Evolutionary conservation across 345 rosid species (phyloP).

Genomic region (Passiflora organensis): DNA sequence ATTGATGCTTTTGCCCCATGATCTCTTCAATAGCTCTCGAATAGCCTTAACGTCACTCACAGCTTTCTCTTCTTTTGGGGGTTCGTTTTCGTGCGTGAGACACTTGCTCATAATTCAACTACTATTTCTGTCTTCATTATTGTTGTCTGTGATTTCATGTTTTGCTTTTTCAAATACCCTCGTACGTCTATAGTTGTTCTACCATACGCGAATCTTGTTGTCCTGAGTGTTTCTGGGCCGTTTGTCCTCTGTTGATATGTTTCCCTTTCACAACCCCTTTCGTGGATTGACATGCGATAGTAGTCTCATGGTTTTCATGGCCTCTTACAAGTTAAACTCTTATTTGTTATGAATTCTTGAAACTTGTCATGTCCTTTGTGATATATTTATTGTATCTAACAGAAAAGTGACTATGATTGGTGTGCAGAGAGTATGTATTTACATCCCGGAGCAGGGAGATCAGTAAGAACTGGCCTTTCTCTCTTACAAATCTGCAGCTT

Average conservation of each 20-base stretch:
- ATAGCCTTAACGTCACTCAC: too few species aligned
- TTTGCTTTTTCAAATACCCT: conserved; percentile 11
- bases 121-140: conserved; percentile 14
- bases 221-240: conserved; percentile 21
- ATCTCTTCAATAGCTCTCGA: too few species aligned
- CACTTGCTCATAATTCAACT: too few species aligned
- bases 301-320: conserved; percentile 3
- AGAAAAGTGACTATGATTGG: conserved; percentile 20
- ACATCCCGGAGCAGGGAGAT: conserved; percentile 65
- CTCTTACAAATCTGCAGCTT: conserved; percentile 62
- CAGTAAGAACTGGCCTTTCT: conserved; percentile 89
- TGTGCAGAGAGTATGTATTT: conserved; percentile 85
- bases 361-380: too few species aligned
- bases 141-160: conserved; percentile 34
- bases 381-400: too few species aligned
- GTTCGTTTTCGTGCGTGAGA: conserved; percentile 6
- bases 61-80: conserved; percentile 9
- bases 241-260: conserved; percentile 16
- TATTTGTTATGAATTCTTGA: too few species aligned
- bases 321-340: too few species aligned
- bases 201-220: conserved; percentile 16
- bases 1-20: conserved; percentile 8
- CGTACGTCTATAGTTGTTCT: conserved; percentile 12
- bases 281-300: conserved; percentile 30
- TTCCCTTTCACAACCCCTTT: conserved; percentile 15